phyloP scores from a whole-genome alignment of 2,329 filamentous ascomycete species.

The Colletotrichum tanaceti region DNA sequence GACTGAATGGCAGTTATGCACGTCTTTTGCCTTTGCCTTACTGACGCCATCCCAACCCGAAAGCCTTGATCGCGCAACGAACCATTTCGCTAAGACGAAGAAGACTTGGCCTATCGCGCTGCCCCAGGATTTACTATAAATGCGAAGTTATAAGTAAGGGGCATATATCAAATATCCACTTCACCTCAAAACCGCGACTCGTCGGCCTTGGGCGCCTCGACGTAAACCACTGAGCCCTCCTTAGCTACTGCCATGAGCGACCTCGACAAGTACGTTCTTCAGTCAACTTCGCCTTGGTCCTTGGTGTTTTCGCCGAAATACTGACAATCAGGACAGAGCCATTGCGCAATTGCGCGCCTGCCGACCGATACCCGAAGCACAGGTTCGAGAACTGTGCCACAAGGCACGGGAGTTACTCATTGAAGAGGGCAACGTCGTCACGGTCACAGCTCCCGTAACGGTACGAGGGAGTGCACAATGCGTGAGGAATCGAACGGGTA shows the following conservation, averaged over 20 bases:
- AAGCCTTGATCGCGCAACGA: constrained; percentile 32
- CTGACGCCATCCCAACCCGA: constrained; percentile 34
- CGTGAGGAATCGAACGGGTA: neutral
- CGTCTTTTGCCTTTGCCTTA: constrained; percentile 18
- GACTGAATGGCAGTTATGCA: constrained; percentile 28
- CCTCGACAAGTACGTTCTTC: constrained; percentile 79
- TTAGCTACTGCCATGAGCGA: constrained; percentile 77
- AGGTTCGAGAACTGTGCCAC: constrained; percentile 97
- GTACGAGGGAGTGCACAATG: constrained; percentile 59
- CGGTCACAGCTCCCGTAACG: constrained; percentile 93
- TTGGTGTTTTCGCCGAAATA: neutral
- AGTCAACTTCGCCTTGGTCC: neutral
- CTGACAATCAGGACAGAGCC: constrained; percentile 68
- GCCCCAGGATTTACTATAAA: neutral
- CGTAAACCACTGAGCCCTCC: constrained; percentile 27
- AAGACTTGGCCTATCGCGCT: constrained; percentile 9
- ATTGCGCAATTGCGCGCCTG: constrained; percentile 96
- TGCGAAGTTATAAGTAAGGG: constrained; percentile 10
- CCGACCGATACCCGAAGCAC: constrained; percentile 92
- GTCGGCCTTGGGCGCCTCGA: constrained; percentile 26
- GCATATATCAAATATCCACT: neutral
- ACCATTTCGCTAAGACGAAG: constrained; percentile 12
- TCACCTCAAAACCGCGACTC: constrained; percentile 5
- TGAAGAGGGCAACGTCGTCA: constrained; percentile 97
- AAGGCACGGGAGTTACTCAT: constrained; percentile 96